Conservation (phyloP, 108 stramenopile genomes). For the Cylindrotheca fusiformis region DNA sequence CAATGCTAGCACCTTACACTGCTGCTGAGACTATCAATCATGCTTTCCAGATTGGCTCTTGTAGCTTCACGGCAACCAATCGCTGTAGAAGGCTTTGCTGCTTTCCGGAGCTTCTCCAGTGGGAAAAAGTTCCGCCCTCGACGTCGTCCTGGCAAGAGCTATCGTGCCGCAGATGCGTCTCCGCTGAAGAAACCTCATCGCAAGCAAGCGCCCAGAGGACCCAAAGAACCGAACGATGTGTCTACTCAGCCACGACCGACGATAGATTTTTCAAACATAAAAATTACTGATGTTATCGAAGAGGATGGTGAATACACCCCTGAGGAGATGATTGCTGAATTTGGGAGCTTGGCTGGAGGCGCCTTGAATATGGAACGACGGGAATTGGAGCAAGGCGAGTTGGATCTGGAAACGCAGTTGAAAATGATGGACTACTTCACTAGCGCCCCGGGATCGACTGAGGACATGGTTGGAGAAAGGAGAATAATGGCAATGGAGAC, state of each 20-base stretch:
- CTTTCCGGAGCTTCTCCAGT: neutral
- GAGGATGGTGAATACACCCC: constrained; percentile 18
- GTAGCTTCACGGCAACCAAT: neutral
- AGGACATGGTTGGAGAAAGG: constrained; percentile 63
- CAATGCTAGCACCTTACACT: too few species aligned
- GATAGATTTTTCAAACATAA: constrained; percentile 28
- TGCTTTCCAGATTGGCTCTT: neutral
- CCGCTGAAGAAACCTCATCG: constrained; percentile 4
- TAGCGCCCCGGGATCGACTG: constrained; percentile 62
- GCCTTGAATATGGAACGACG: constrained; percentile 14
- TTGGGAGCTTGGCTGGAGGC: constrained; percentile 20
- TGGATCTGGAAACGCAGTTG: constrained; percentile 49
- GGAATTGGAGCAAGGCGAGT: constrained; percentile 2
- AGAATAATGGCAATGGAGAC: constrained; percentile 36
- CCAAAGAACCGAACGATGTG: constrained; percentile 27
- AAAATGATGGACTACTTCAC: constrained; percentile 68
- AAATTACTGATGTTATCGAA: constrained; percentile 16
- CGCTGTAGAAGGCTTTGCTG: neutral
- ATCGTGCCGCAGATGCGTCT: constrained; percentile 5
- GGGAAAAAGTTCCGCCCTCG: constrained; percentile 1
- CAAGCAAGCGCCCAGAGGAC: constrained; percentile 5
- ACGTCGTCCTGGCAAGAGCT: constrained; percentile 10
- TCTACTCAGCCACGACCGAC: constrained; percentile 14
- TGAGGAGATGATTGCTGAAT: constrained; percentile 6
- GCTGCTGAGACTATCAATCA: too few species aligned